phyloP scores from a whole-genome alignment of 257 asterid genomes.

The Solanum dulcamara region DNA sequence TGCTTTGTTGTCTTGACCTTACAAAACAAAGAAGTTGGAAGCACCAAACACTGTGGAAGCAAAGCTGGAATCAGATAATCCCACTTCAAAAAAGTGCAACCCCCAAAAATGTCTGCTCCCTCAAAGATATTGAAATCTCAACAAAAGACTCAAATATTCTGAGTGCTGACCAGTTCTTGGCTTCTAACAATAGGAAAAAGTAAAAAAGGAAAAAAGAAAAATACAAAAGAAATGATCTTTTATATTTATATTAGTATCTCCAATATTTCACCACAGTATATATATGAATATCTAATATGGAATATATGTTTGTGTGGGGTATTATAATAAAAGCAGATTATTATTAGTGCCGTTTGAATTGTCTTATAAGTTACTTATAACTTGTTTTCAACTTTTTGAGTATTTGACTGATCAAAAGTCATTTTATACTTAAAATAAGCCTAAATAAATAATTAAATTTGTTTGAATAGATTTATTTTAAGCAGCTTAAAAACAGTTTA shows the following conservation, averaged over 20 bases:
- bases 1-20: conserved; percentile 9
- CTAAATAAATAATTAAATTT: no score
- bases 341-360: no score
- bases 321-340: background rate
- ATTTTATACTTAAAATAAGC: no score
- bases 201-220: conserved; percentile 9
- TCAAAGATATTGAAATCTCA: conserved; percentile 24
- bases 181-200: conserved; percentile 6
- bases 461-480: no score
- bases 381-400: no score
- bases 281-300: background rate
- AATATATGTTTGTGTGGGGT: conserved; percentile 12
- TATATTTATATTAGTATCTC: background rate
- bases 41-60: background rate
- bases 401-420: no score
- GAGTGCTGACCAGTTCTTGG: conserved; percentile 34
- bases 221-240: background rate
- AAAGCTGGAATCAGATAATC: conserved; percentile 9
- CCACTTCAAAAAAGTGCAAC: conserved; percentile 28
- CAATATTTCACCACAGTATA: background rate
- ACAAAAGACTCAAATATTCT: conserved; percentile 35
- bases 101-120: conserved; percentile 27
- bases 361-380: no score
- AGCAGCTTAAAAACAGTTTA: no score
- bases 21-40: background rate